Evolutionary conservation across 371 early-diverging fungal species (phyloP).

Genomic region (Saksenaea vasiformis): DNA sequence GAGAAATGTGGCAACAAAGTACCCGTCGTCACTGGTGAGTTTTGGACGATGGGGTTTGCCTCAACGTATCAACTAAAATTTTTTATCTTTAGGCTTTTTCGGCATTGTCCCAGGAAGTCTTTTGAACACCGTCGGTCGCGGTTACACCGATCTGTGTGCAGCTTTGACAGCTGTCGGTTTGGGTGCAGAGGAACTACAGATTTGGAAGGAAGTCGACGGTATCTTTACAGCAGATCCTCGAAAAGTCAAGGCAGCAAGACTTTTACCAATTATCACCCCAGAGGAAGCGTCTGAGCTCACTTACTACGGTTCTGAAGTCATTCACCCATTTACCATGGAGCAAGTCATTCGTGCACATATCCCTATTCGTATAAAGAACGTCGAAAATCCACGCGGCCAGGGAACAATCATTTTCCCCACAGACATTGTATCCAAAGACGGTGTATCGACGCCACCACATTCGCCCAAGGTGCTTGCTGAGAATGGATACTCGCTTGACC

Average conservation of each 20-base stretch:
- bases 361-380: conserved; percentile 98
- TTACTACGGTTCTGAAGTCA: conserved; percentile 97
- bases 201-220: conserved; percentile 99
- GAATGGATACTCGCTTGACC: conserved; percentile 73
- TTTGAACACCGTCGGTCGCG: conserved; percentile 91
- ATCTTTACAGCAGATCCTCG: conserved; percentile 99
- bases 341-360: conserved; percentile 94
- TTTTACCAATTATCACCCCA: conserved; percentile 90
- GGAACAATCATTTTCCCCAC: conserved; percentile 94
- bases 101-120: conserved; percentile 95
- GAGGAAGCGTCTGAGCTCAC: conserved; percentile 99
- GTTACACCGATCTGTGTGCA: conserved; percentile 97
- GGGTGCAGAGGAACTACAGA: conserved; percentile 87
- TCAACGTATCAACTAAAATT: background rate
- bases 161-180: conserved; percentile 93
- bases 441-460: conserved; percentile 57
- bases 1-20: conserved; percentile 66
- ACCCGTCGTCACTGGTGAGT: conserved; percentile 83
- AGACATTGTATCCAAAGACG: conserved; percentile 45
- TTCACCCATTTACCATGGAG: conserved; percentile 99
- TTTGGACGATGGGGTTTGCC: background rate
- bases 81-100: conserved; percentile 73
- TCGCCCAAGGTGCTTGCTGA: conserved; percentile 71
- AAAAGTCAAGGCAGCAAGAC: conserved; percentile 88
- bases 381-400: conserved; percentile 85